These are phyloP conservation scores for Triticum turgidum DNA, from an alignment of 176 grass and related monocot genomes.

Conservation along the genomic window DNA sequence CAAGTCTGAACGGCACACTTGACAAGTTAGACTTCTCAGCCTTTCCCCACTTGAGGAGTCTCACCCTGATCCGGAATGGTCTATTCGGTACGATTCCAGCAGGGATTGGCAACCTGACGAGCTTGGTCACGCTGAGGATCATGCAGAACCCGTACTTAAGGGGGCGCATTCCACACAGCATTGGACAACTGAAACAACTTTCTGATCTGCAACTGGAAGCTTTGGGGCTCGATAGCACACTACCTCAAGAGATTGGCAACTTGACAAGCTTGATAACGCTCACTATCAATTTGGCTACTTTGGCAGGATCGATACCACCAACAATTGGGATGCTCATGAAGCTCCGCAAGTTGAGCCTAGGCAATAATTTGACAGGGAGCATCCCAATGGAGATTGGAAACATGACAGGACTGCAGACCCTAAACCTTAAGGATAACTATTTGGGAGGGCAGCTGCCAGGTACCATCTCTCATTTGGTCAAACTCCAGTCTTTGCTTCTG, in stretches of 20 bases:
- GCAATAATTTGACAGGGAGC: neutral
- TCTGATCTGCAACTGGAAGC: rapidly evolving
- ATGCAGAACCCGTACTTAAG: no score
- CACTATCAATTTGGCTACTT: neutral
- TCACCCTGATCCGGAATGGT: rapidly evolving
- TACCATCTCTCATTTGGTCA: neutral
- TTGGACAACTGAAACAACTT: no score
- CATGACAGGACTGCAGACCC: neutral
- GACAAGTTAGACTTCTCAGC: neutral
- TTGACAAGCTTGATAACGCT: neutral
- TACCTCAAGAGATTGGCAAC: neutral
- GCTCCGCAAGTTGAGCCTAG: neutral
- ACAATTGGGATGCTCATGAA: neutral
- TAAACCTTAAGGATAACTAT: neutral
- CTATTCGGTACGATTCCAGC: neutral
- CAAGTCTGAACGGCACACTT: neutral
- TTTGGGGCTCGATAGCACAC: neutral
- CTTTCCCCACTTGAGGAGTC: neutral
- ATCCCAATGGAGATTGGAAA: neutral
- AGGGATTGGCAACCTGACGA: neutral
- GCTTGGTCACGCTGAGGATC: neutral
- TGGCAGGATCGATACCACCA: neutral
- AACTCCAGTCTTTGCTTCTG: rapidly evolving
- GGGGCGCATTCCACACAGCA: no score
- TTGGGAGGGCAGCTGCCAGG: neutral